Evolutionary conservation across 2,329 filamentous ascomycete species (phyloP), one percentile per base, ranked within the genome.

Genomic region (Fusarium secorum): DNA sequence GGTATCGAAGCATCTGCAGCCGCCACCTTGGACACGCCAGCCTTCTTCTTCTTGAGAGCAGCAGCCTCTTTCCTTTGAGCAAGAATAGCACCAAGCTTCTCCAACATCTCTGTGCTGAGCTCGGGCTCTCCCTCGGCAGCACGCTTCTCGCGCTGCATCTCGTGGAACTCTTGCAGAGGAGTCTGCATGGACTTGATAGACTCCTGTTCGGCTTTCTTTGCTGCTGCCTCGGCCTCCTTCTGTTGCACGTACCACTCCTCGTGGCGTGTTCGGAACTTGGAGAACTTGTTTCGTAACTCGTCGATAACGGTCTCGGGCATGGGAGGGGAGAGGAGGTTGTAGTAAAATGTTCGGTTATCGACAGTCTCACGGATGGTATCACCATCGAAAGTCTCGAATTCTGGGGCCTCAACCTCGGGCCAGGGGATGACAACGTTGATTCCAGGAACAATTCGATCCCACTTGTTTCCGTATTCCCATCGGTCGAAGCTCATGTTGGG

Each of bases 281-380:
- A 93, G 86, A 91, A 97, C 79, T 90, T 91, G 84, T 92, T 91
- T 78, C 94, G 88, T 78, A 98, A 85, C 85, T 98, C 95, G 79
- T 97, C 90, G 72, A 97, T 87, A 39, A 98, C 87, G n/a, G 81
- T 83, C 33, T 85, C 82, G 9, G 95, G 94, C 87, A 97, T 93
- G 18, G 95, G 95, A 30, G 92, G 87, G 20, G 87, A 85, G 32
- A 94, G 84, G 28, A 98, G 85, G 38, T 89, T 92, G n/a, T 95
- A 94, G 59, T 91, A 85, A 79, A 93, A 97, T 3, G 92, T 93
- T 76, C 84, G 85, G 70, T 89, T 86, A 77, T 97, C 93, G 63
- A 94, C 92, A 60, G 91, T 87, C 78, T 91, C 89, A 71, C 93
- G 91, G 48, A 90, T 82, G 5, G 95, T 98, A 81, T 98, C 95